Percentiles rank a stretch among this genome's conserved stretches.
These are phyloP conservation scores for Liquidambar formosana DNA, from an alignment of 164 flowering plant species.

Conservation along the genomic window DNA sequence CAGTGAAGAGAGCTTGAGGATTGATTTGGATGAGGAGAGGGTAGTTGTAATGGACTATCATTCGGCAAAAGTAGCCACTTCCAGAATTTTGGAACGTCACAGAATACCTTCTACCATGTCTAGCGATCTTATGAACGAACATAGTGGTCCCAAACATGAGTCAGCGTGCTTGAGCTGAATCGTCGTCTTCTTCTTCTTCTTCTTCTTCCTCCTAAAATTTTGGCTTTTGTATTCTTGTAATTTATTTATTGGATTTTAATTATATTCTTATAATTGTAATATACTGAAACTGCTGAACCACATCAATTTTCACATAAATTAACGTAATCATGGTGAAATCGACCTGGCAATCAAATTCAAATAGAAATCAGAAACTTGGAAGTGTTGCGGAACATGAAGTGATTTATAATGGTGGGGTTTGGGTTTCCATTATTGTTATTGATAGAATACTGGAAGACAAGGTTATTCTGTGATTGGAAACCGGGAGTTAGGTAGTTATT, in stretches of 20 bases:
- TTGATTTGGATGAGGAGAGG: constrained; percentile 92
- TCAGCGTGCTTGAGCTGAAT: constrained; percentile 23
- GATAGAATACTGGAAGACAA: no score
- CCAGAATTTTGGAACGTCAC: constrained; percentile 73
- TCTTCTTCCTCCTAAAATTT: no score
- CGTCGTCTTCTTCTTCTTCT: constrained; percentile 8
- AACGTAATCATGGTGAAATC: no score
- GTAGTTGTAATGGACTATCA: constrained; percentile 67
- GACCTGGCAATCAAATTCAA: no score
- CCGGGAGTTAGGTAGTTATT: no score
- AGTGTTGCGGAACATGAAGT: no score
- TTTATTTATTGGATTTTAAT: not conserved
- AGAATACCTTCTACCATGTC: constrained; percentile 87
- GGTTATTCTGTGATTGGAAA: no score
- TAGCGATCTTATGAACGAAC: constrained; percentile 49
- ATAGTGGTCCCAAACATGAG: constrained; percentile 13
- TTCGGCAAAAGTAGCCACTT: constrained; percentile 74
- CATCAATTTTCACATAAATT: no score
- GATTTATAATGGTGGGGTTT: no score
- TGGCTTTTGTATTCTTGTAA: constrained; percentile 1
- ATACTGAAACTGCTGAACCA: not conserved
- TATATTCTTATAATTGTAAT: constrained; percentile 1
- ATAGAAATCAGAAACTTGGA: no score
- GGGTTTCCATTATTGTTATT: no score
- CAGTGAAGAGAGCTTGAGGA: constrained; percentile 52